Percentiles rank a stretch among this genome's conserved stretches.
These are phyloP conservation scores for Vigna unguiculata DNA, from an alignment of 306 rosid species.

Conservation along the genomic window DNA sequence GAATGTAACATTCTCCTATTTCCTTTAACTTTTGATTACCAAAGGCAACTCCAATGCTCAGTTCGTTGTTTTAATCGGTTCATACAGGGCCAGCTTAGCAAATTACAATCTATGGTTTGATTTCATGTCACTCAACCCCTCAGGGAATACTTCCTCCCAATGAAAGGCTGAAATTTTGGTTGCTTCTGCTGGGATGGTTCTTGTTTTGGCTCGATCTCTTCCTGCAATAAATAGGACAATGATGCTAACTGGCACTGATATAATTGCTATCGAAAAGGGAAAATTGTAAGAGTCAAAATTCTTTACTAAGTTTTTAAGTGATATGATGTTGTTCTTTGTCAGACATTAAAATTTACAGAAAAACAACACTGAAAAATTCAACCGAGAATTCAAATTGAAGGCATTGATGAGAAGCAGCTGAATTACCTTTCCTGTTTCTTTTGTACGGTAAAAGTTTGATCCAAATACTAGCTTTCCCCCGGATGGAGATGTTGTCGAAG, in stretches of 20 bases:
- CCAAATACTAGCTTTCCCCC: conserved; percentile 96
- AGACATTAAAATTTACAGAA: too few species aligned
- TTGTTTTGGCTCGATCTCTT: conserved; percentile 62
- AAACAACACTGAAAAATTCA: too few species aligned
- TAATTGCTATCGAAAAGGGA: too few species aligned
- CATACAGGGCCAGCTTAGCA: not conserved
- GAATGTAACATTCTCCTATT: not conserved
- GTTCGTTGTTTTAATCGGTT: not conserved
- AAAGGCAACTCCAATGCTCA: too few species aligned
- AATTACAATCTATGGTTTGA: not conserved
- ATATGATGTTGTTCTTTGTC: too few species aligned
- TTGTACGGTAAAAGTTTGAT: conserved; percentile 62
- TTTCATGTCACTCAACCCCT: conserved; percentile 66
- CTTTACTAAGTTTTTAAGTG: too few species aligned
- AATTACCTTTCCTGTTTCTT: conserved; percentile 70
- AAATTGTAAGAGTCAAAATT: too few species aligned
- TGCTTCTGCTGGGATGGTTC: conserved; percentile 68
- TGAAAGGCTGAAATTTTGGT: conserved; percentile 79
- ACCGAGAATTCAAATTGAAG: too few species aligned
- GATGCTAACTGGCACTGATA: not conserved
- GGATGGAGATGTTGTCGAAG: conserved; percentile 71
- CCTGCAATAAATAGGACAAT: conserved; percentile 53
- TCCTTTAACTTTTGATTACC: not conserved
- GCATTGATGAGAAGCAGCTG: not conserved
- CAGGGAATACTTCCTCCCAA: conserved; percentile 84